Percentiles rank a stretch among this genome's conserved stretches.
These are phyloP conservation scores for Ramichloridium luteum DNA, from an alignment of 2,329 filamentous ascomycete genomes.

Conservation along the genomic window DNA sequence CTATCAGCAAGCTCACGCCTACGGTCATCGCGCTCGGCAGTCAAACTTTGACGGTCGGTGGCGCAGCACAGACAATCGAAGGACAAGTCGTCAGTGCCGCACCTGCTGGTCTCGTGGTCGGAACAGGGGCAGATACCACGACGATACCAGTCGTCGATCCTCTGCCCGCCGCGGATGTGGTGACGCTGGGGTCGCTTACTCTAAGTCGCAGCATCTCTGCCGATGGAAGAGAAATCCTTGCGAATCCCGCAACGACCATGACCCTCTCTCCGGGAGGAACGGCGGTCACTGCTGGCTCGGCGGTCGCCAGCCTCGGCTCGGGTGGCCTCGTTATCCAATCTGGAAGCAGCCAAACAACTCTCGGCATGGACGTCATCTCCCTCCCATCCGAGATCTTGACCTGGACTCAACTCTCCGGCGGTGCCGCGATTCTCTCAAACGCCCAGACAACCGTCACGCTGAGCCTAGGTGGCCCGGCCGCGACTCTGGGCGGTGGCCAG, in stretches of 20 bases:
- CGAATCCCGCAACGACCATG: background rate
- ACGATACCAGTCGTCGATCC: conserved; percentile 3
- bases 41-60: conserved; percentile 1
- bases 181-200: background rate
- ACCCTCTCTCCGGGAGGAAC: background rate
- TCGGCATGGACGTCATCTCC: too few species aligned
- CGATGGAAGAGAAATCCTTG: background rate
- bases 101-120: background rate
- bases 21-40: conserved; percentile 1
- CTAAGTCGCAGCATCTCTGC: background rate
- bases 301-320: background rate
- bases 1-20: background rate
- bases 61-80: conserved; percentile 1
- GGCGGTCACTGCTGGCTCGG: background rate
- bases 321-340: background rate
- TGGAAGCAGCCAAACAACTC: too few species aligned
- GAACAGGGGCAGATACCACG: conserved; percentile 3
- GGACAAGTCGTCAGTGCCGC: conserved; percentile 1
- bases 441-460: too few species aligned
- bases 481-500: too few species aligned
- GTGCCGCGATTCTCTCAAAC: too few species aligned
- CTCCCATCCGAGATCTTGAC: too few species aligned
- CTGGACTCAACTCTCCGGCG: too few species aligned
- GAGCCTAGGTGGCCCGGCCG: too few species aligned
- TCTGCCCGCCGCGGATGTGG: background rate